Base-by-base conservation (phyloP, 352 stramenopile genomes). In the Phytophthora colocasiae region DNA sequence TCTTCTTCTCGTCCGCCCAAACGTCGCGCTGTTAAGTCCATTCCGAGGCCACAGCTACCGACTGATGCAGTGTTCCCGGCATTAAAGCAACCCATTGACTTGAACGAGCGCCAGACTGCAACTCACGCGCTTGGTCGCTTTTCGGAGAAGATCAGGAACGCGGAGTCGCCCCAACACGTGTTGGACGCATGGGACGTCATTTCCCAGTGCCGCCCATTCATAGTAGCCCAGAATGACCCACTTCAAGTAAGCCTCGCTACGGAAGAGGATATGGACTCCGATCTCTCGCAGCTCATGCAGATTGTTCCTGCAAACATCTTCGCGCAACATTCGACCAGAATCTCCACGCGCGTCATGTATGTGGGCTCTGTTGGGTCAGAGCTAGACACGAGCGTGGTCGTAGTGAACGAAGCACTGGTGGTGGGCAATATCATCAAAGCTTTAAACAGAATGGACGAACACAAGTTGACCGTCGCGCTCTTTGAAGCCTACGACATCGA, bases 281-380 rank as follows among this genome's bases (percentile, higher is more conserved):
- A 66, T 10, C 29, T 24, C 8, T 7, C 32, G 0, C 55, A 51
- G 50, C 32, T 81, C 34, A 47, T 86, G 63, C 77, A 83, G 48
- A 60, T 86, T 17, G 53, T 80, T 11, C 75, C 77, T 24, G 59
- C 66, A 19, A 60, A 74, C 39, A 46, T 71, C 22, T 86, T 78
- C 41, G 61, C 69, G 10, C 53, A 60, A 27, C 57, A 83, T 0
- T 55, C 56, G 14, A 29, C 55, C 11, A 50, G 55, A 34, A 75
- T 61, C 36, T 61, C 48, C 4, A 50, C 54, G 3, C 64, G 64
- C 11, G 34, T 45, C 17, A 73, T 71, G 58, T 77, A 81, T 36
- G 47, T 77, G 36, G 72, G 75, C 36, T 58, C 59, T 10, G 53
- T 58, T 1, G 38, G 34, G 19, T 27, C 27, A 3, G 51, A 61